Evolutionary conservation across 768 basidiomycete genomes (phyloP).

Genomic region (Pisolithus tinctorius): DNA sequence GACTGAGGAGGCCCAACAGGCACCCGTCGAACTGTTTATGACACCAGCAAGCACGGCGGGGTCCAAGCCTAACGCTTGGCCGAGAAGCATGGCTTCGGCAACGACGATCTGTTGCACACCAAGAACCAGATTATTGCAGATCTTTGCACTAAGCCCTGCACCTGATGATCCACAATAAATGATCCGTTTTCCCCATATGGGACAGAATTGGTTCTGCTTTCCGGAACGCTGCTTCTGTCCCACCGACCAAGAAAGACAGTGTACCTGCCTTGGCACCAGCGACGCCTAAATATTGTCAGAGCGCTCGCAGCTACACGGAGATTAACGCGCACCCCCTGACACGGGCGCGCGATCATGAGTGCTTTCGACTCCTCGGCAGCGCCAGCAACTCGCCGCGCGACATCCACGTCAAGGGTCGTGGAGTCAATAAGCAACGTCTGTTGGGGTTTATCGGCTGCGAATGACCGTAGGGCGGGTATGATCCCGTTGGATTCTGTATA

Average conservation of each 20-base stretch:
- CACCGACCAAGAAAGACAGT: conserved; percentile 89
- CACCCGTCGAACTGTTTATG: conserved; percentile 79
- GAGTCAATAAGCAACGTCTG: conserved; percentile 77
- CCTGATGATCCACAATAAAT: conserved; percentile 82
- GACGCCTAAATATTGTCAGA: conserved; percentile 45
- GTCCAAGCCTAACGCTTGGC: conserved; percentile 73
- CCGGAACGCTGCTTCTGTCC: conserved; percentile 50
- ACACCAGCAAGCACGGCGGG: conserved; percentile 72
- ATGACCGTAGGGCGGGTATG: conserved; percentile 49
- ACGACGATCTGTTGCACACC: conserved; percentile 80
- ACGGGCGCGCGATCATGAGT: conserved; percentile 86
- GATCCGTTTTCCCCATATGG: conserved; percentile 73
- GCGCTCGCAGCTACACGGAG: conserved; percentile 1
- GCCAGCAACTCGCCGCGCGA: conserved; percentile 59
- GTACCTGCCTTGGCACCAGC: conserved; percentile 83
- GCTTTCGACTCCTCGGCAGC: conserved; percentile 51
- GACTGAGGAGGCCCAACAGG: conserved; percentile 76
- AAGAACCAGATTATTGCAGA: conserved; percentile 80
- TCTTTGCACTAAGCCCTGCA: conserved; percentile 80
- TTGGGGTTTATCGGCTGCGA: conserved; percentile 33
- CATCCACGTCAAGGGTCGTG: conserved; percentile 80
- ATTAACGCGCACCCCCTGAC: conserved; percentile 63
- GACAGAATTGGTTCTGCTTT: conserved; percentile 53
- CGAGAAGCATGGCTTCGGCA: conserved; percentile 87
- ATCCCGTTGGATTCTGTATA: conserved; percentile 60